Percentiles rank a stretch among this genome's conserved stretches.
Evolutionary conservation across 1,284 basidiomycete species (phyloP).

Genomic region (Microbotryum violaceum): DNA sequence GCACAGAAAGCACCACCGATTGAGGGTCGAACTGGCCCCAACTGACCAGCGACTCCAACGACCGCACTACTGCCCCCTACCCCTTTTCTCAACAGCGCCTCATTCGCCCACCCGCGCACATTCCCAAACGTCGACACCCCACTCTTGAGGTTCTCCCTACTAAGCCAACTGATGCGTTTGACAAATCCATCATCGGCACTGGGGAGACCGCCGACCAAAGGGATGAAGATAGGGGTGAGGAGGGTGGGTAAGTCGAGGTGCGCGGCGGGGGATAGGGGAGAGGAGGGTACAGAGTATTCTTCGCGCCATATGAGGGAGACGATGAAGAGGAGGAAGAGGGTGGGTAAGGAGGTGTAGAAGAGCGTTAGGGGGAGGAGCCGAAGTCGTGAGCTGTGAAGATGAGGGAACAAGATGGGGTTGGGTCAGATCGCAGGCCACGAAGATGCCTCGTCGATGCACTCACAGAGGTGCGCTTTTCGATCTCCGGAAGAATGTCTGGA

Average conservation of each 20-base stretch:
- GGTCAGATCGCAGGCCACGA: too few relatives aligned
- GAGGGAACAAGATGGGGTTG: too few relatives aligned
- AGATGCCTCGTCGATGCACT: too few relatives aligned
- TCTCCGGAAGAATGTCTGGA: background rate
- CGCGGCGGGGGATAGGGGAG: background rate
- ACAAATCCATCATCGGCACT: background rate
- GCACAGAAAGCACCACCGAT: too few relatives aligned
- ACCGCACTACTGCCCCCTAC: conserved; percentile 17
- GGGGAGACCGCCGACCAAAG: background rate
- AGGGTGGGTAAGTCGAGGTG: background rate
- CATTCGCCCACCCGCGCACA: conserved; percentile 22
- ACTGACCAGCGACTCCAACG: conserved; percentile 19
- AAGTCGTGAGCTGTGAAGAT: conserved; percentile 3
- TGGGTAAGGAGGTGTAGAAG: conserved; percentile 20
- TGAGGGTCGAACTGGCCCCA: background rate
- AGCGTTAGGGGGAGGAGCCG: conserved; percentile 16
- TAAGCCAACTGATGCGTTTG: conserved; percentile 4
- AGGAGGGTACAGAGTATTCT: conserved; percentile 14
- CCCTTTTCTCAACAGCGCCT: conserved; percentile 20
- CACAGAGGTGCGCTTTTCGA: too few relatives aligned
- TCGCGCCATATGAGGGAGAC: conserved; percentile 17
- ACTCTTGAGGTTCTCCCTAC: conserved; percentile 9
- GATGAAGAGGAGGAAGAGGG: conserved; percentile 19
- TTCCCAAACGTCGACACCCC: conserved; percentile 9
- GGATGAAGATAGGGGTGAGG: background rate